A percentile compares a stretch with the other conserved stretches of the same genome.
phyloP scores from a whole-genome alignment of 2,329 filamentous ascomycete genomes.

The Albophoma yamanashiensis region DNA sequence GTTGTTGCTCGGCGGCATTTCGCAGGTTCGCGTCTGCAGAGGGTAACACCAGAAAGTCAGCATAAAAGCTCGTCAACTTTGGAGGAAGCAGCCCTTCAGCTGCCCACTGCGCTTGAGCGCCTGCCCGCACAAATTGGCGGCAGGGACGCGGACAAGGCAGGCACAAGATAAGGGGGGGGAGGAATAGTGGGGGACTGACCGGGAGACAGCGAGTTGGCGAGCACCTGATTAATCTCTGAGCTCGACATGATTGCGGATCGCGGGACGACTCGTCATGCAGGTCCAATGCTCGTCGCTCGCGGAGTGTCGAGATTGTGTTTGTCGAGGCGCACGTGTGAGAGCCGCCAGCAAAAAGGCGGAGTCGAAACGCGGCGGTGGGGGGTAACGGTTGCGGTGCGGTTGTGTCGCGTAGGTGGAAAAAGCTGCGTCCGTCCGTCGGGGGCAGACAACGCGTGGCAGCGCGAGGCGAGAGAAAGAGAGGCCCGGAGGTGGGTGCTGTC shows the following conservation, averaged over 20 bases:
- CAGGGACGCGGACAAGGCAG: background rate
- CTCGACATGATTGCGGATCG: conserved; percentile 47
- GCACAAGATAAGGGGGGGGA: conserved; percentile 4
- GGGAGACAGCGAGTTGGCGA: conserved; percentile 90
- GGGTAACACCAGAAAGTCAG: conserved; percentile 18
- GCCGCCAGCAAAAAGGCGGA: conserved; percentile 14
- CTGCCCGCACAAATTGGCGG: background rate
- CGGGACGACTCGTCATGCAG: conserved; percentile 25
- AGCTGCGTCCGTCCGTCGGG: background rate
- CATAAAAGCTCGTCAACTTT: conserved; percentile 2
- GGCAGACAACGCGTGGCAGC: conserved; percentile 2
- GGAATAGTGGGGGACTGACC: conserved; percentile 47
- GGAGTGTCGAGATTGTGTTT: conserved; percentile 3
- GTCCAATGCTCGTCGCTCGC: conserved; percentile 12
- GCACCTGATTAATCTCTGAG: conserved; percentile 95
- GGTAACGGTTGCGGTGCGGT: background rate
- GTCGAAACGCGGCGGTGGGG: conserved; percentile 8
- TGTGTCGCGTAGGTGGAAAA: background rate
- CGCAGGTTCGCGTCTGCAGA: conserved; percentile 74
- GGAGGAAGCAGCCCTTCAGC: background rate
- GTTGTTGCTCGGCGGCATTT: conserved; percentile 87
- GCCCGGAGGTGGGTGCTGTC: background rate
- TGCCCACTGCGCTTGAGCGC: background rate
- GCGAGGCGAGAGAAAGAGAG: conserved; percentile 7
- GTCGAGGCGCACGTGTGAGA: conserved; percentile 18